These are phyloP conservation scores for Paramecium bursaria DNA, from an alignment of 73 alveolate species.

Conservation along the genomic window DNA sequence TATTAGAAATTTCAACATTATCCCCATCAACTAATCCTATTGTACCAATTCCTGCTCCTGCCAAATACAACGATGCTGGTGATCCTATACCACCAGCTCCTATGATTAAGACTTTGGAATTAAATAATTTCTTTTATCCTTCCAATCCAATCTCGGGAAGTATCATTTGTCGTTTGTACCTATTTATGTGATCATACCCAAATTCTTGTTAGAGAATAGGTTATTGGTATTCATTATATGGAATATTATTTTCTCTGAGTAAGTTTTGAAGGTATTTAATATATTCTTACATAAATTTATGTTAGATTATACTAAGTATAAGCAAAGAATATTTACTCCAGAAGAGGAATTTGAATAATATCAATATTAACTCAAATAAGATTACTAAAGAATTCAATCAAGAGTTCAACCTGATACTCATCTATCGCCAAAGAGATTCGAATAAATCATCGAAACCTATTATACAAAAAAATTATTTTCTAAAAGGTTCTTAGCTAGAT, in stretches of 20 bases:
- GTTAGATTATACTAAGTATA: too few relatives aligned
- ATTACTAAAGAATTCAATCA: too few relatives aligned
- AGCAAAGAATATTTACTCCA: too few relatives aligned
- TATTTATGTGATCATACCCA: constrained; percentile 65
- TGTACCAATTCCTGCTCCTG: constrained; percentile 99
- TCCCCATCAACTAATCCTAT: constrained; percentile 97
- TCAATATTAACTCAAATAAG: too few relatives aligned
- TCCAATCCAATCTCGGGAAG: constrained; percentile 84
- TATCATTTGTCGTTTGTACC: constrained; percentile 92
- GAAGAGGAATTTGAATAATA: too few relatives aligned
- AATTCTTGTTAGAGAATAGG: background rate
- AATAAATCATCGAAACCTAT: too few relatives aligned
- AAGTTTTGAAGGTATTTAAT: constrained; percentile 13
- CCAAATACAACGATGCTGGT: constrained; percentile 90
- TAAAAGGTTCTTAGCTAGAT: too few relatives aligned
- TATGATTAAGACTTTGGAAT: constrained; percentile 87
- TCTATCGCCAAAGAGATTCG: too few relatives aligned
- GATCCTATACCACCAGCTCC: constrained; percentile 99
- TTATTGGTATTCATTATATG: background rate
- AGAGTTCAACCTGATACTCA: too few relatives aligned
- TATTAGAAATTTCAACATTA: constrained; percentile 88
- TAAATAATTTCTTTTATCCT: constrained; percentile 85
- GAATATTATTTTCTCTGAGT: background rate
- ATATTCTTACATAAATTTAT: constrained; percentile 55
- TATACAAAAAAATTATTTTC: too few relatives aligned